Conservation (phyloP, 2,329 filamentous ascomycete species). For the Fusarium brevicatenulatum region DNA sequence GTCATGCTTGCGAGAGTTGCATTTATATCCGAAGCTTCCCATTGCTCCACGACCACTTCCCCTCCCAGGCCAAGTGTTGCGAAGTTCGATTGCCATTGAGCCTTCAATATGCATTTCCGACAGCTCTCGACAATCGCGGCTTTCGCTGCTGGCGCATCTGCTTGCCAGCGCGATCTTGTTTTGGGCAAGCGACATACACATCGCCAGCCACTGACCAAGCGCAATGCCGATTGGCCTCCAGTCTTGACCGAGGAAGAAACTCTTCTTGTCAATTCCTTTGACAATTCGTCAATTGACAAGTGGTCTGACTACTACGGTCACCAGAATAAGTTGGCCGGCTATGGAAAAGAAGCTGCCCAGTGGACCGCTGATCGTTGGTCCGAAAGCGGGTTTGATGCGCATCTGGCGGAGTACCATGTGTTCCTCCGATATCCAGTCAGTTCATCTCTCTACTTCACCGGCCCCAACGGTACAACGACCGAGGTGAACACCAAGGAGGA, state of each 20-base stretch:
- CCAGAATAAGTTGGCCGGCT: slow-evolving; percentile 52
- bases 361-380: slow-evolving; percentile 53
- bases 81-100: neutral
- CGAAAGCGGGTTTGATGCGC: slow-evolving; percentile 49
- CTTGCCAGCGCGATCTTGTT: slow-evolving; percentile 47
- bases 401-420: slow-evolving; percentile 62
- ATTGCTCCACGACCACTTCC: neutral
- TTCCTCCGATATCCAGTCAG: slow-evolving; percentile 70
- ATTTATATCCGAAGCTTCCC: slow-evolving; percentile 36
- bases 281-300: slow-evolving; percentile 51
- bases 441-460: slow-evolving; percentile 58
- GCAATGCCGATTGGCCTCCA: slow-evolving; percentile 50
- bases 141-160: slow-evolving; percentile 38
- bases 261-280: slow-evolving; percentile 50
- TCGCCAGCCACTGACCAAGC: slow-evolving; percentile 46
- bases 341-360: slow-evolving; percentile 51
- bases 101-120: slow-evolving; percentile 26
- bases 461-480: slow-evolving; percentile 59
- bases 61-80: neutral
- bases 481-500: slow-evolving; percentile 78
- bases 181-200: slow-evolving; percentile 45
- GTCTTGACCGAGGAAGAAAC: slow-evolving; percentile 49
- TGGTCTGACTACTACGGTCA: slow-evolving; percentile 55
- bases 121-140: slow-evolving; percentile 33
- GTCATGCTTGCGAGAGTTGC: neutral